A percentile compares a stretch with the other conserved stretches of the same genome.
These are phyloP conservation scores for Termitomyces titanicus DNA, from an alignment of 768 basidiomycete species.

Conservation along the genomic window DNA sequence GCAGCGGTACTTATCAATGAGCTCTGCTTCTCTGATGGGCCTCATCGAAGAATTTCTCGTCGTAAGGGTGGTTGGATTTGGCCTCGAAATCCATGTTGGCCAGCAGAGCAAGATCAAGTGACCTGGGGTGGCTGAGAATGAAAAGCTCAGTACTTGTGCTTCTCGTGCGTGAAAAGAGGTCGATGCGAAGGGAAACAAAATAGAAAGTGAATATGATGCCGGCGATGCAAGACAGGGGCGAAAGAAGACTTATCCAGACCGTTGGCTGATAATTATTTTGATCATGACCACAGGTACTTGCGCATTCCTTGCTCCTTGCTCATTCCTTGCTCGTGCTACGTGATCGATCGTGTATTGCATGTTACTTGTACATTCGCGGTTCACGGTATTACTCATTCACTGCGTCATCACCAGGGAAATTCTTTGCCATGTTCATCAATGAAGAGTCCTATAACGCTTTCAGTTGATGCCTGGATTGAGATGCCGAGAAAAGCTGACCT, in stretches of 20 bases:
- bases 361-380: not conserved
- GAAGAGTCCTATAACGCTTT: slow-evolving; percentile 23
- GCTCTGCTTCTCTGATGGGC: slow-evolving; percentile 17
- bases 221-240: not conserved
- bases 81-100: not conserved
- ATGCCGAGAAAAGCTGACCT: slow-evolving; percentile 19
- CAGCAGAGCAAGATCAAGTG: not conserved
- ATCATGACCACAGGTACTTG: too few species aligned
- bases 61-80: slow-evolving; percentile 11
- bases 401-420: slow-evolving; percentile 7
- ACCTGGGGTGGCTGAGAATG: not conserved
- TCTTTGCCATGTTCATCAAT: slow-evolving; percentile 31
- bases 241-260: not conserved
- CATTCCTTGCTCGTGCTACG: not conserved
- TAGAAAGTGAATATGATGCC: not conserved
- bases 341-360: not conserved
- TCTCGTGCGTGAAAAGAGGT: not conserved
- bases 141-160: not conserved
- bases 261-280: too few species aligned
- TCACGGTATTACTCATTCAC: not conserved
- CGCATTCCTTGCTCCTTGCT: not conserved
- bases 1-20: slow-evolving; percentile 66
- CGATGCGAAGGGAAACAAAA: too few species aligned
- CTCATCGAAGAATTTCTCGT: slow-evolving; percentile 22
- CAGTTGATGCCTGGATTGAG: not conserved